Base-by-base conservation (phyloP, 352 stramenopile species). In the Globisporangium parvum region DNA sequence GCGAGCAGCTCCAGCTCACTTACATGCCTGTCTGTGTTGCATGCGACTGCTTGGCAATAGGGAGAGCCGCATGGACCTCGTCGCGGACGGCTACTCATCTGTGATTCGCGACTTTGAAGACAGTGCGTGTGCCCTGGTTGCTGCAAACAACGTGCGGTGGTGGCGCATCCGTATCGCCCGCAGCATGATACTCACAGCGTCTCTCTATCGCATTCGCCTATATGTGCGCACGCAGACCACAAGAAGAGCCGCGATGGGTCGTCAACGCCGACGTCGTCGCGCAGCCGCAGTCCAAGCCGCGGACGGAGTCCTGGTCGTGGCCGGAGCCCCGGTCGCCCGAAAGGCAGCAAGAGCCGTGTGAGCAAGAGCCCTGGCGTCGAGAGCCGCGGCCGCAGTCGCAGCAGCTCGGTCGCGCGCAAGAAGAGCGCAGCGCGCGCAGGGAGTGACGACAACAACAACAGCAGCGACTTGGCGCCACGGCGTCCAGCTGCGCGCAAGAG, bases 1-100 rank as follows among this genome's bases (percentile, higher is more conserved):
- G 42, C 14, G 26, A 31, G 26, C 26, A 31, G 26, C 26, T 31
- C 26, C 26, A 31, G 42, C 42, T 47, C n/a, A 47, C n/a, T 4
- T 47, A 47, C 31, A 8, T 37, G 6, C 12, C 31, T 37, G 31
- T 37, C 6, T 37, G 31, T 37, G 28, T n/a, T n/a, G n/a, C n/a
- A 21, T 6, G 12, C 20, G 4, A 21, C 44, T 15, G 6, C 21
- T 12, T 48, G n/a, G 18, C 23, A 48, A 40, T 52, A 93, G 83
- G 83, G 84, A 93, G 64, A 93, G 77, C 51, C 84, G 84, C 47
- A 73, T 93, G 42, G 84, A 93, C 51, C 71, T 93, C 28, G 72
- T 86, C 51, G 75, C 79, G 2, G 84, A 93, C 61, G 81, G 81
- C 21, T 88, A 91, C 66, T 82, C 67, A 48, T 54, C 72, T 3